These are phyloP conservation scores for Silene noctiflora DNA, from an alignment of 179 eudicot species.

Conservation along the genomic window DNA sequence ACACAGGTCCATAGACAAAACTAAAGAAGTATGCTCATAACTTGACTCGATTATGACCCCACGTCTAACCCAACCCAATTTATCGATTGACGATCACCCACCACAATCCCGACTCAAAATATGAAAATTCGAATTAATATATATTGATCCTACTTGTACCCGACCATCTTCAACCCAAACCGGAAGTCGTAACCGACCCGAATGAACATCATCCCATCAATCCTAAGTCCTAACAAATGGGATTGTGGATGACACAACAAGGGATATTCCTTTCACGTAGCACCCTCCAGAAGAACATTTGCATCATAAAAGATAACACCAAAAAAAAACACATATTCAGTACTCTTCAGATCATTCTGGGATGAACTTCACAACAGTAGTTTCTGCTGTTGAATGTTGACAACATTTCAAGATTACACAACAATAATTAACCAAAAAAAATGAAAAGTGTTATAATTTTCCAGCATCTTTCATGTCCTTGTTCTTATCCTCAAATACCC, in stretches of 20 bases:
- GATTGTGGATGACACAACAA: slow-evolving; percentile 9
- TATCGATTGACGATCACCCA: too few species aligned
- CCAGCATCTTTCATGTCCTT: slow-evolving; percentile 23
- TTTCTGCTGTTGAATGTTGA: slow-evolving; percentile 8
- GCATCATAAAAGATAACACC: neutral
- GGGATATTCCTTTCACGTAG: slow-evolving; percentile 13
- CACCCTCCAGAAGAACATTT: slow-evolving; percentile 10
- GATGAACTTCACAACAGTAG: neutral
- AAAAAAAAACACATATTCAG: neutral
- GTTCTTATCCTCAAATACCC: slow-evolving; percentile 22
- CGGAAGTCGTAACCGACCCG: too few species aligned
- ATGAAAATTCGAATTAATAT: too few species aligned
- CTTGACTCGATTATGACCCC: neutral
- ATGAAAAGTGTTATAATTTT: slow-evolving; percentile 27
- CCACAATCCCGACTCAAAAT: too few species aligned
- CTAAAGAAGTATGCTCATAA: neutral
- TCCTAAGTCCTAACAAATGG: too few species aligned
- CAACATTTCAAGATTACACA: neutral
- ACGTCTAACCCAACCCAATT: neutral
- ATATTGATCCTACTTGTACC: too few species aligned
- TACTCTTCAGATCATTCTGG: too few species aligned
- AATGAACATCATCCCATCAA: too few species aligned
- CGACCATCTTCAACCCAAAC: too few species aligned
- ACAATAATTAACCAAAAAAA: too few species aligned
- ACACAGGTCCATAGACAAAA: too few species aligned